Percentiles rank a stretch among this genome's conserved stretches.
Evolutionary conservation across 2,329 filamentous ascomycete genomes (phyloP).

Genomic region (Coniochaeta sp.): DNA sequence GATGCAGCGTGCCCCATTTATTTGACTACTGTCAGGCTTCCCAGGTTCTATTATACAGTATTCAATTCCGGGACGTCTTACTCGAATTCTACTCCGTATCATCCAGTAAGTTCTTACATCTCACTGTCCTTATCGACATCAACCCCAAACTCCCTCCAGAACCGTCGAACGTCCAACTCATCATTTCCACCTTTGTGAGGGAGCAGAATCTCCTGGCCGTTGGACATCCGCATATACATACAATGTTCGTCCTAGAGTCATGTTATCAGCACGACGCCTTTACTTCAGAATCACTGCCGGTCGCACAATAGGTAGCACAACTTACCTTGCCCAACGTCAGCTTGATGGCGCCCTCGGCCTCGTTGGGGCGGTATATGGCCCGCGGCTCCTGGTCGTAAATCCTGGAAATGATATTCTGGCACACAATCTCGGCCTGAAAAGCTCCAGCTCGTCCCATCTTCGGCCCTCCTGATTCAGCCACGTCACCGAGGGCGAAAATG

Average conservation of each 20-base stretch:
- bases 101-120: too few relatives aligned
- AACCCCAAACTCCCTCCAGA: not conserved
- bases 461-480: slow-evolving; percentile 33
- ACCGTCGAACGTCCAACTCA: not conserved
- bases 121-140: slow-evolving; percentile 4
- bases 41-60: too few relatives aligned
- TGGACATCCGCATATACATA: not conserved
- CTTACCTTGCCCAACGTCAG: slow-evolving; percentile 27
- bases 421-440: slow-evolving; percentile 35
- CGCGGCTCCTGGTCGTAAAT: slow-evolving; percentile 23
- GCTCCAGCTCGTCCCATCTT: slow-evolving; percentile 36
- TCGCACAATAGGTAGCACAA: too few relatives aligned
- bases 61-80: too few relatives aligned
- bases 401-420: slow-evolving; percentile 34
- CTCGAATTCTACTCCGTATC: too few relatives aligned
- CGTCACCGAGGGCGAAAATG: slow-evolving; percentile 46
- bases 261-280: not conserved
- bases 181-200: not conserved
- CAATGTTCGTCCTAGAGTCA: not conserved
- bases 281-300: not conserved
- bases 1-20: too few relatives aligned
- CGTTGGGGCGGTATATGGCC: slow-evolving; percentile 20
- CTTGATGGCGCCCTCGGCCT: slow-evolving; percentile 26
- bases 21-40: too few relatives aligned
- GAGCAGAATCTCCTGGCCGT: not conserved